Evolutionary conservation across 2,329 filamentous ascomycete species (phyloP).

Genomic region (Sclerotiophoma versabilis): DNA sequence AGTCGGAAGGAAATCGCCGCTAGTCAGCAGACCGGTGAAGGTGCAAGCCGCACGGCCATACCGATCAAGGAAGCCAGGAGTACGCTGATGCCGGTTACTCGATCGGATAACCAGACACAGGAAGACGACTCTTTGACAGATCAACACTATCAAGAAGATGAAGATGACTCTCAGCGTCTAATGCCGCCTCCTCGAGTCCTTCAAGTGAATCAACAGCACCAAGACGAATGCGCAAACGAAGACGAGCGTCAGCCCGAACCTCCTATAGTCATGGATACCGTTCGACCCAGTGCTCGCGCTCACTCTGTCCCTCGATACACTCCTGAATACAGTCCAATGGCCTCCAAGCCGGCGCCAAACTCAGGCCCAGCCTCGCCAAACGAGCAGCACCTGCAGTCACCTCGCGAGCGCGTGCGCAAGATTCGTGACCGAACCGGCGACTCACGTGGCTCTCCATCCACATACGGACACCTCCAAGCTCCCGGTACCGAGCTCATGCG

Average conservation of each 20-base stretch:
- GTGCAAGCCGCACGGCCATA: not conserved
- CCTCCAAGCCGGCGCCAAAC: not conserved
- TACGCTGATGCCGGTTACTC: not conserved
- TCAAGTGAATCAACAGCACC: not conserved
- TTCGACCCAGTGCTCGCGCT: not conserved
- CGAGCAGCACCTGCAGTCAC: not conserved
- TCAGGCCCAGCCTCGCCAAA: not conserved
- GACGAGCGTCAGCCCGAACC: not conserved
- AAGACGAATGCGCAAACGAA: not conserved
- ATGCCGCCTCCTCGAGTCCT: not conserved
- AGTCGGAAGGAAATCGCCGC: not conserved
- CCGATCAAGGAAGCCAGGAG: not conserved
- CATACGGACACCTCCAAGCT: not conserved
- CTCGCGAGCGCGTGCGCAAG: not conserved
- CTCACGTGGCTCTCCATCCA: not conserved
- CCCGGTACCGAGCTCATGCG: slow-evolving; percentile 13
- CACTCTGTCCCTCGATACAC: not conserved
- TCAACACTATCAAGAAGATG: not conserved
- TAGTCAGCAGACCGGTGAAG: not conserved
- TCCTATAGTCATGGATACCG: not conserved
- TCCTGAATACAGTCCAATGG: not conserved
- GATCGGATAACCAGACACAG: not conserved
- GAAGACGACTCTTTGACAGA: not conserved
- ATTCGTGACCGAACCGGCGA: not conserved
- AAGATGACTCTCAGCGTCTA: not conserved